Conservation (phyloP, 345 rosid species). For the Carallia brachiata region DNA sequence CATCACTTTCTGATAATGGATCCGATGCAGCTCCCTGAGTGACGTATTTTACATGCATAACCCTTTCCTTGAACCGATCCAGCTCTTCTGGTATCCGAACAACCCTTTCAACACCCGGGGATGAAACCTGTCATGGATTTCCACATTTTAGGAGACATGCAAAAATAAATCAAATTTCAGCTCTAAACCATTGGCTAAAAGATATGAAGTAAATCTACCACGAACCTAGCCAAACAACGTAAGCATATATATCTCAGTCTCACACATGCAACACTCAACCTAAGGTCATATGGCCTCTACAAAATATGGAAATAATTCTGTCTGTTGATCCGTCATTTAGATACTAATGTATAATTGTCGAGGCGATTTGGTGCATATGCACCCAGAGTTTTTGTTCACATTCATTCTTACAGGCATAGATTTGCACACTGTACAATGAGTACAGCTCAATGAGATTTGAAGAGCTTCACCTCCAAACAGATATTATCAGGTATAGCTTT, state of each 20-base stretch:
- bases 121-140: conserved; percentile 60
- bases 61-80: conserved; percentile 73
- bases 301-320: no score
- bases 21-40: conserved; percentile 9
- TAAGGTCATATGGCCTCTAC: no score
- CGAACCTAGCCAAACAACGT: no score
- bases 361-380: neutral
- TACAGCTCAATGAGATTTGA: neutral
- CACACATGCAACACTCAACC: no score
- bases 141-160: neutral
- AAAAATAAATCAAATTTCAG: conserved; percentile 11
- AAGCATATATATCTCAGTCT: no score
- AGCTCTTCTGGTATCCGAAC: conserved; percentile 76
- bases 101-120: conserved; percentile 85
- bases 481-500: conserved; percentile 62
- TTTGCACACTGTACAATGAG: neutral
- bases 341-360: no score
- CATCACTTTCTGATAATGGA: conserved; percentile 50
- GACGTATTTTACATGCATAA: conserved; percentile 62
- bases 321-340: no score
- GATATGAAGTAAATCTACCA: no score
- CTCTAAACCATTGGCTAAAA: neutral
- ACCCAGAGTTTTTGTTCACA: neutral
- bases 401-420: no score
- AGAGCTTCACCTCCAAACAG: conserved; percentile 58